Evolutionary conservation across 768 basidiomycete genomes (phyloP).

Genomic region (Rhodotorula babjevae): DNA sequence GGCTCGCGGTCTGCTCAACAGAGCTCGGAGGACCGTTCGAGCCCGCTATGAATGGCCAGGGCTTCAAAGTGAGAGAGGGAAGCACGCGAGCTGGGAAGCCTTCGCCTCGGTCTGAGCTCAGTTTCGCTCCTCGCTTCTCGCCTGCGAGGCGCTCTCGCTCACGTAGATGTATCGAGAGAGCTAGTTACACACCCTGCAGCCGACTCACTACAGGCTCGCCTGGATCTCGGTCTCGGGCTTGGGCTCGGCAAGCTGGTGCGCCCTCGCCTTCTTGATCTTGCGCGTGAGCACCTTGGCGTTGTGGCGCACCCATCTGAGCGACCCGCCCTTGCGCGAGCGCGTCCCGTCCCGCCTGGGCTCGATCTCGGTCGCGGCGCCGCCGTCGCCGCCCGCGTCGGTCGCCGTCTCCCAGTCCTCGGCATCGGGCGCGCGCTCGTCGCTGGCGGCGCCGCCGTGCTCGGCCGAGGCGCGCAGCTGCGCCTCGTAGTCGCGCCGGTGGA

Average conservation of each 20-base stretch:
- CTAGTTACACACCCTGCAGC: no score
- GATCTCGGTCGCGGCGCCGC: not conserved
- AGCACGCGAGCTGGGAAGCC: no score
- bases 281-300: not conserved
- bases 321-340: slow-evolving; percentile 8
- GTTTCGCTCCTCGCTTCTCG: no score
- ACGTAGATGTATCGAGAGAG: no score
- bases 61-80: no score
- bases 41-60: no score
- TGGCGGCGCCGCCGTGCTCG: not conserved
- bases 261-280: not conserved
- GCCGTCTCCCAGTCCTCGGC: not conserved
- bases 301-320: slow-evolving; percentile 7
- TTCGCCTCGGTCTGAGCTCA: no score
- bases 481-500: not conserved
- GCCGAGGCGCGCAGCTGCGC: not conserved
- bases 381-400: not conserved
- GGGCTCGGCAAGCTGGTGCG: not conserved
- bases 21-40: no score
- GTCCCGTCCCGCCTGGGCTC: not conserved
- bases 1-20: no score
- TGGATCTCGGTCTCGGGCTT: slow-evolving; percentile 7
- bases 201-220: not conserved
- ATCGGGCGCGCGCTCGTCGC: not conserved
- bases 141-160: no score